Base-by-base conservation (phyloP, 805 yeast genomes). In the Hanseniaspora pseudoguilliermondii region DNA sequence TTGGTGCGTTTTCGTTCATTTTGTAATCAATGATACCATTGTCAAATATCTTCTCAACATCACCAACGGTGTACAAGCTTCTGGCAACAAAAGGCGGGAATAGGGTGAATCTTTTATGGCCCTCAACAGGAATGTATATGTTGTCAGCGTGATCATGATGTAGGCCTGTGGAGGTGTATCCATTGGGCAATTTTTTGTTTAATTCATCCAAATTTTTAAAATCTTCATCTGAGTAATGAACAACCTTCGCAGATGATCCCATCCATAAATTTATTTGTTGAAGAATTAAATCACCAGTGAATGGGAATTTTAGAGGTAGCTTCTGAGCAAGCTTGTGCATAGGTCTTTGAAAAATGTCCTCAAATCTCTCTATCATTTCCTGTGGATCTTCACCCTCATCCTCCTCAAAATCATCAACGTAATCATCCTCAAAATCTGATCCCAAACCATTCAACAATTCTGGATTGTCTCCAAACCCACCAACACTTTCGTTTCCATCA, bases 111-210 rank as follows among this genome's bases (percentile, higher is more conserved):
- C 89, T 65, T 62, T 84, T 84, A 8, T 61, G 63, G 0, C 91
- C 93, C 29, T 73, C 67, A 1, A 80, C 63, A 1, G 84, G 77
- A 5, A 84, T 71, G 64, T 84, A 84, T 38, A 84, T 68, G 62
- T 84, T 84, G 63, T 84, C 90, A 1, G 90, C 86, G 66, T 84
- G 90, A 64, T 84, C 91, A 64, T 84, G 91, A 61, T 84, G 91
- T 13, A 84, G 68, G 0, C 91, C 91, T 1, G 89, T 82, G 0
- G 88, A 82, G 0, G 81, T 72, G 1, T 83, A 84, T 1, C 73
- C 71, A 0, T 78, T 76, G 0, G 87, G 84, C 0, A 83, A 66
- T 23, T 69, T 69, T 62, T 79, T 77, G 0, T 86, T 86, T 5
- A 81, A 64, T 0, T 78, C 69, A 63, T 53, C 36, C 60, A 56